These are phyloP conservation scores for Entomortierella lignicola DNA, from an alignment of 192 early-diverging fungal genomes.

Conservation along the genomic window DNA sequence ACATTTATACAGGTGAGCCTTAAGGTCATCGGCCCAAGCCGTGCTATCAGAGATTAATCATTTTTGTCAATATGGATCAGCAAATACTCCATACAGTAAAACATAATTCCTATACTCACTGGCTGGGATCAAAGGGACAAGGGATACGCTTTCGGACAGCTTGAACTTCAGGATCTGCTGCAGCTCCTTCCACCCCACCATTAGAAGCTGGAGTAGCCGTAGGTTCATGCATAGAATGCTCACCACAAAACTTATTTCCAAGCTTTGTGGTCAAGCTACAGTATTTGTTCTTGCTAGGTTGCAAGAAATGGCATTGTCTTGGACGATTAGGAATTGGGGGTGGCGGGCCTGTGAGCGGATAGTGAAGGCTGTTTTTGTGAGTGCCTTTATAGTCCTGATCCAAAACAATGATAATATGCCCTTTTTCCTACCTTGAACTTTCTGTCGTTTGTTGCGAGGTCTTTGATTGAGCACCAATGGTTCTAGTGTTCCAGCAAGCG, in stretches of 20 bases:
- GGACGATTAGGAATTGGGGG: conserved; percentile 45
- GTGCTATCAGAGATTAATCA: conserved; percentile 51
- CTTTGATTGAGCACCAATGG: conserved; percentile 40
- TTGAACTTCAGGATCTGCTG: conserved; percentile 8
- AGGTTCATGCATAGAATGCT: conserved; percentile 65
- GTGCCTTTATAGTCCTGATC: too few species aligned
- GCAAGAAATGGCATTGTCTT: conserved; percentile 63
- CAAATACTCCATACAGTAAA: too few species aligned
- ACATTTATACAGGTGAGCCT: conserved; percentile 71
- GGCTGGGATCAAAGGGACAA: conserved; percentile 78
- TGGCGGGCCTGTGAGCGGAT: conserved; percentile 20
- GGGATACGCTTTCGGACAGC: conserved; percentile 64
- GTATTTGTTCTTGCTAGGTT: conserved; percentile 70
- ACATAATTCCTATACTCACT: conserved; percentile 61
- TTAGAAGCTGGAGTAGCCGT: conserved; percentile 2
- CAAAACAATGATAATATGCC: too few species aligned
- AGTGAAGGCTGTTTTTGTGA: neutral
- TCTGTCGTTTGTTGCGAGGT: conserved; percentile 41
- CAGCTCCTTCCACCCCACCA: neutral
- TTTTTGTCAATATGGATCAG: neutral
- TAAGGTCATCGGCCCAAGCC: conserved; percentile 63
- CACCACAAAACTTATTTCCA: conserved; percentile 73
- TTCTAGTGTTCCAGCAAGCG: conserved; percentile 43
- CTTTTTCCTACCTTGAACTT: conserved; percentile 23
- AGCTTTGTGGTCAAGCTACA: conserved; percentile 69